Base-by-base conservation (phyloP, 306 rosid genomes). In the Heteromeles arbutifolia region DNA sequence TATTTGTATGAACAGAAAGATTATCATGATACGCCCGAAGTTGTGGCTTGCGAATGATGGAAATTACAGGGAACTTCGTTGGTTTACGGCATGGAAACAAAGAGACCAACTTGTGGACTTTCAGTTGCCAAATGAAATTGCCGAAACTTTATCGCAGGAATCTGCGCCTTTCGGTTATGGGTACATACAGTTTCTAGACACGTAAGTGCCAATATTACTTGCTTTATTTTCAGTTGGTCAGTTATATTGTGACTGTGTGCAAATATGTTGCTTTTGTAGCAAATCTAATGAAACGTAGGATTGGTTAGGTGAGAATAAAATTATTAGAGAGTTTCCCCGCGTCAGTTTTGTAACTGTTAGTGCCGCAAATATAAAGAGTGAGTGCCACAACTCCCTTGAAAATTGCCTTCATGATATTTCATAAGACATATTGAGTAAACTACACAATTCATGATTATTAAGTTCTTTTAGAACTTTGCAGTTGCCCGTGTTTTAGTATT, bases 21-120 rank as follows among this genome's bases (percentile, higher is more conserved):
- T 92, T 78, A 76, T 95, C 32, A 92, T 92, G 97, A 89, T 95
- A 71, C 84, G 96, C 34, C 93, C 99, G 0, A 95, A 95, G 72
- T 89, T 95, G 97, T 89, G 92, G 87, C 97, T 95, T 65, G 99
- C 97, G 59, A 95, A 95, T 67, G 99, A 95, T 86, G 97, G 97
- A 48, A 95, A 92, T 86, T 95, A 95, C 79, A 82, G 99, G 83
- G 99, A 95, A 72, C 97, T 95, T 11, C 81, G 99, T 26, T 95
- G 99, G 99, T 95, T 95, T 79, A 95, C 99, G 0, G 97, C 97
- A 2, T 95, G 97, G 99, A 95, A 95, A 79, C 85, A 79, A 69
- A 89, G 73, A 50, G 93, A 86, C 68, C 81, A 90, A 41, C 97
- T 95, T 67, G 89, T 72, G 57, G 88, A 92, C 73, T 95, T 95